Percentiles rank a stretch among this genome's conserved stretches.
Evolutionary conservation across 202 grass and related monocot genomes (phyloP).

Genomic region (Musa balbisiana): DNA sequence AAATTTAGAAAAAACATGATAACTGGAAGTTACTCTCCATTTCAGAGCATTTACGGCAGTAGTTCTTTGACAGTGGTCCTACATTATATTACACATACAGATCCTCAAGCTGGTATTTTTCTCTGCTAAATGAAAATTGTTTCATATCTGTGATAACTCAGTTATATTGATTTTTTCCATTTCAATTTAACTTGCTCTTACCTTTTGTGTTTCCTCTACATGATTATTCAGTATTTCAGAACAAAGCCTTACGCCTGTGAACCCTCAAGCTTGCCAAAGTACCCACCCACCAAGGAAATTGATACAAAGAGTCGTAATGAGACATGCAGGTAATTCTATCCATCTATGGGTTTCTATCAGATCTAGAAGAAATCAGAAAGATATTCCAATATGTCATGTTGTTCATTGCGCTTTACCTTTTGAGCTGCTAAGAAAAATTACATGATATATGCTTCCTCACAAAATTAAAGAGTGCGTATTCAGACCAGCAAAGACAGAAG

Average conservation of each 20-base stretch:
- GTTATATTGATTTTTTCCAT: too few species aligned
- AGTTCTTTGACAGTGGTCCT: neutral
- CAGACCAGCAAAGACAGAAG: neutral
- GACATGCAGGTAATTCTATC: slow-evolving; percentile 45
- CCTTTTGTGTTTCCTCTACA: slow-evolving; percentile 12
- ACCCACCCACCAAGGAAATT: slow-evolving; percentile 90
- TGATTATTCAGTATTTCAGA: slow-evolving; percentile 66
- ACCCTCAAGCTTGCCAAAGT: slow-evolving; percentile 82
- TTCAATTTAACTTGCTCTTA: neutral
- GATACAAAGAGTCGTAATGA: slow-evolving; percentile 82
- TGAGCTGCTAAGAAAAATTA: neutral
- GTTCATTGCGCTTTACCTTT: neutral
- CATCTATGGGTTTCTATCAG: slow-evolving; percentile 3
- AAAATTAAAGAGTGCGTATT: neutral
- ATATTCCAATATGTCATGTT: neutral
- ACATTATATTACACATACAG: too few species aligned
- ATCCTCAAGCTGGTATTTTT: too few species aligned
- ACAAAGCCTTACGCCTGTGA: slow-evolving; percentile 81
- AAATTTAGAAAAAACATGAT: neutral
- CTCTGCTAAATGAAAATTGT: neutral
- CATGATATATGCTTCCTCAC: neutral
- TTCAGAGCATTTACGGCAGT: neutral
- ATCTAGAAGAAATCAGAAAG: neutral
- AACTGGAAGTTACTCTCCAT: neutral
- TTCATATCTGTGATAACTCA: neutral